Evolutionary conservation across 2,329 filamentous ascomycete species (phyloP).

Genomic region (Penicillium sclerotiorum): DNA sequence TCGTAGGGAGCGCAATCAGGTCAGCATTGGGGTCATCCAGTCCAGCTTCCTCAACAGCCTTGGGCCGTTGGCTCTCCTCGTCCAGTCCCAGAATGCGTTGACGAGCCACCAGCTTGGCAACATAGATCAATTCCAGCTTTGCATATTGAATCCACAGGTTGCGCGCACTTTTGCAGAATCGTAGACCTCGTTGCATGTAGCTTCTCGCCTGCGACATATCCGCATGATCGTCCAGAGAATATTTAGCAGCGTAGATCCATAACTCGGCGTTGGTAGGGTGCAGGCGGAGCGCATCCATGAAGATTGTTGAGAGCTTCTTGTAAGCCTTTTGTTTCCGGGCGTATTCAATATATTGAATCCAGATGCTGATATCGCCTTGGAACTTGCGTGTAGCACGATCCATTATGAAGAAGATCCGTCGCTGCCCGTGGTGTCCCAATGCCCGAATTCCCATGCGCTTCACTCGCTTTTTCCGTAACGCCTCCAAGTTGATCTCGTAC

Average conservation of each 20-base stretch:
- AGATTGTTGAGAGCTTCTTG: slow-evolving; percentile 62
- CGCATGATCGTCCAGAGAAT: slow-evolving; percentile 73
- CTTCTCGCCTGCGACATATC: slow-evolving; percentile 85
- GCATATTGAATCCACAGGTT: slow-evolving; percentile 88
- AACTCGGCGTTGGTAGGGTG: slow-evolving; percentile 81
- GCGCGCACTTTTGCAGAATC: slow-evolving; percentile 79
- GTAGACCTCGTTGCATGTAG: slow-evolving; percentile 84
- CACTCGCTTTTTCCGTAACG: slow-evolving; percentile 78
- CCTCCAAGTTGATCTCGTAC: slow-evolving; percentile 69
- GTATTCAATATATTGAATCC: slow-evolving; percentile 89
- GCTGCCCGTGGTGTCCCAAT: slow-evolving; percentile 71
- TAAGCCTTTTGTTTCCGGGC: slow-evolving; percentile 67
- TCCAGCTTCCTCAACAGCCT: slow-evolving; percentile 36
- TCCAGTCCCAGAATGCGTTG: slow-evolving; percentile 69
- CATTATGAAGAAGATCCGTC: slow-evolving; percentile 84
- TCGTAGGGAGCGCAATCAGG: slow-evolving; percentile 59
- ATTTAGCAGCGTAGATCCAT: slow-evolving; percentile 82
- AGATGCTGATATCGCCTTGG: slow-evolving; percentile 76
- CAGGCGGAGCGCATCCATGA: slow-evolving; percentile 73
- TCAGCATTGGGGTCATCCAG: slow-evolving; percentile 55
- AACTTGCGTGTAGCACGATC: slow-evolving; percentile 85
- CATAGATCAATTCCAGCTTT: slow-evolving; percentile 88
- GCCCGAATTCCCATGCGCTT: slow-evolving; percentile 76
- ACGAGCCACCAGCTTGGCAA: slow-evolving; percentile 76
- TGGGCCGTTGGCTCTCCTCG: slow-evolving; percentile 40